Conservation (phyloP, 176 grass and related monocot genomes). For the Aegilops umbellulata region DNA sequence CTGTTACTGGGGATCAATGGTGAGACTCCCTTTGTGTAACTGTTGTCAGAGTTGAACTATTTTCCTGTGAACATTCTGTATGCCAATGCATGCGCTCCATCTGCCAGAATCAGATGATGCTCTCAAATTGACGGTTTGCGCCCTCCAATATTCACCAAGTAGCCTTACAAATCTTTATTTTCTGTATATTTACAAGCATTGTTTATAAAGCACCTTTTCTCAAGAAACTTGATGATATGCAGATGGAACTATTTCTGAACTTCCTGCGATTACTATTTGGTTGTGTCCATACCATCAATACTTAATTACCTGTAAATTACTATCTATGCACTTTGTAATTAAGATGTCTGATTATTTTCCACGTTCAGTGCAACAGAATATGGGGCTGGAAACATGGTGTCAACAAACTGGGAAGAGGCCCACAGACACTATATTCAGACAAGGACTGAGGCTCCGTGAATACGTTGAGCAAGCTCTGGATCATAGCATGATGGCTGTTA, state of each 20-base stretch:
- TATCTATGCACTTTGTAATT: not conserved
- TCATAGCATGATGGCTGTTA: not conserved
- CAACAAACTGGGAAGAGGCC: not conserved
- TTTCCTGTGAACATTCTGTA: no score
- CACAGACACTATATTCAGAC: not conserved
- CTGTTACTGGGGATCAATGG: no score
- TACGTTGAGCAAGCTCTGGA: not conserved
- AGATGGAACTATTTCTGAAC: not conserved
- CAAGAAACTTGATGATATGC: no score
- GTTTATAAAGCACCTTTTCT: no score
- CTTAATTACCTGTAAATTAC: not conserved
- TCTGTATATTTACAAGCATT: not conserved
- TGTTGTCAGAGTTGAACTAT: no score
- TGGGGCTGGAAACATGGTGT: not conserved
- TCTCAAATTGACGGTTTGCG: no score
- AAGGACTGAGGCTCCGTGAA: not conserved
- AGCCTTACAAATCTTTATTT: not conserved
- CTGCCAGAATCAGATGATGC: no score
- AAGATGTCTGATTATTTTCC: not conserved
- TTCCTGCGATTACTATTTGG: not conserved
- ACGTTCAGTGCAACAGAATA: not conserved
- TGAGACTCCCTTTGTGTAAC: no score
- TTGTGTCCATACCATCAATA: not conserved
- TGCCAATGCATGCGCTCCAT: no score
- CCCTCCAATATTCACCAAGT: no score